Evolutionary conservation across 495 filamentous ascomycete genomes (phyloP), one percentile per base, ranked within the genome.

Genomic region (Penicillium daleae): DNA sequence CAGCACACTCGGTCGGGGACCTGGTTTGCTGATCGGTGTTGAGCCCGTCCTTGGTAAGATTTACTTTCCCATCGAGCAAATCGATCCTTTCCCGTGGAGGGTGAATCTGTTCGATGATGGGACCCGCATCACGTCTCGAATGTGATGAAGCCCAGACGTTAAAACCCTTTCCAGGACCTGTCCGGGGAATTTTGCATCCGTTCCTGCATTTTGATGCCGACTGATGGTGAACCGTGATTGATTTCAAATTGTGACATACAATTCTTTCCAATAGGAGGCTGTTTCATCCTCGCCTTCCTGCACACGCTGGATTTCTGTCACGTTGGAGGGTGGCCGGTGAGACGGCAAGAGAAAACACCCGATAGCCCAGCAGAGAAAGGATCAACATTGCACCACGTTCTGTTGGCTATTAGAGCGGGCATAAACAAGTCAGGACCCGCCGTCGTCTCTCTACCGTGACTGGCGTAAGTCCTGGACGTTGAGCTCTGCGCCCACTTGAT

Each of bases 311-410:
- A 17, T 49, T 48, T 37, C 49, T 27, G 9, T 32, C 29, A 8
- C 44, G 19, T 57, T 32, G 27, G n/a, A 10, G 29, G 29, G n/a
- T 35, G 35, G 49, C n/a, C 17, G 32, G 52, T 37, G 37, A 32
- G 32, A n/a, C 24, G 26, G 15, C 19, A 21, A 19, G 7, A 46
- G n/a, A 56, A 33, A 33, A 32, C 6, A 51, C 57, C 48, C 53
- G 58, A 55, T 29, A 19, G n/a, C 39, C 27, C 48, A 40, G 39
- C 21, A 26, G 24, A 59, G 64, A 46, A 62, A n/a, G 15, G 64
- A 66, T 66, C 64, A 29, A 35, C 64, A 27, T 15, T 54, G 21
- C 3, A 48, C 54, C 59, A 46, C 60, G 33, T 62, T 66, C 40
- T 10, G 33, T 32, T 53, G 15, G 32, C 24, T 35, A 19, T 53